Evolutionary conservation across 2,329 filamentous ascomycete species (phyloP).

Genomic region (Ilyonectria robusta): DNA sequence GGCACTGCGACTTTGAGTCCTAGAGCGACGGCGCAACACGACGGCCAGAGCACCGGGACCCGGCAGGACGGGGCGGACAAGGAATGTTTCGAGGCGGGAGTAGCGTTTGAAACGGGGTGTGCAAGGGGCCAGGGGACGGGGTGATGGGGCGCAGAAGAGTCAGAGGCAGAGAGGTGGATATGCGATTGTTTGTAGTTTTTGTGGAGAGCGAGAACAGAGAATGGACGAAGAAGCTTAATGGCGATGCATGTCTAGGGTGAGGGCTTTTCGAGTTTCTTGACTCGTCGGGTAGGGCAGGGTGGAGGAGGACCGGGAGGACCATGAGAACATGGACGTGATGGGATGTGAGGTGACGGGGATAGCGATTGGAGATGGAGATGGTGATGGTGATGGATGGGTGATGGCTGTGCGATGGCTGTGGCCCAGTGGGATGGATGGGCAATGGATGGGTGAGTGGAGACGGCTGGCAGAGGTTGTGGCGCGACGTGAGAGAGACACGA

Average conservation of each 20-base stretch:
- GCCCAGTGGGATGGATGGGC: conserved; percentile 21
- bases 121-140: conserved; percentile 17
- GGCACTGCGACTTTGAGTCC: conserved; percentile 35
- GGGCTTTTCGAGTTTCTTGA: conserved; percentile 21
- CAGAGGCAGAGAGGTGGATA: conserved; percentile 11
- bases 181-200: neutral
- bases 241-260: conserved; percentile 30
- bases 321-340: conserved; percentile 1
- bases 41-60: conserved; percentile 15
- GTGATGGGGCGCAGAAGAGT: conserved; percentile 25
- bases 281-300: conserved; percentile 15
- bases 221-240: conserved; percentile 35
- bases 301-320: conserved; percentile 22
- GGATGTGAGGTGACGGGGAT: neutral
- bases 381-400: conserved; percentile 11
- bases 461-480: conserved; percentile 21
- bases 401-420: conserved; percentile 15
- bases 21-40: conserved; percentile 34
- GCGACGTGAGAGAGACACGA: conserved; percentile 32
- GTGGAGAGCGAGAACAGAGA: neutral
- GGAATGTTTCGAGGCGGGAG: conserved; percentile 40
- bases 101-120: conserved; percentile 34
- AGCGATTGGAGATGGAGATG: neutral
- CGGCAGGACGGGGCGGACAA: conserved; percentile 19
- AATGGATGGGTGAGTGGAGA: conserved; percentile 6